Percentiles rank a stretch among this genome's conserved stretches.
phyloP scores from a whole-genome alignment of 306 rosid genomes.

The Acmispon strigosus region DNA sequence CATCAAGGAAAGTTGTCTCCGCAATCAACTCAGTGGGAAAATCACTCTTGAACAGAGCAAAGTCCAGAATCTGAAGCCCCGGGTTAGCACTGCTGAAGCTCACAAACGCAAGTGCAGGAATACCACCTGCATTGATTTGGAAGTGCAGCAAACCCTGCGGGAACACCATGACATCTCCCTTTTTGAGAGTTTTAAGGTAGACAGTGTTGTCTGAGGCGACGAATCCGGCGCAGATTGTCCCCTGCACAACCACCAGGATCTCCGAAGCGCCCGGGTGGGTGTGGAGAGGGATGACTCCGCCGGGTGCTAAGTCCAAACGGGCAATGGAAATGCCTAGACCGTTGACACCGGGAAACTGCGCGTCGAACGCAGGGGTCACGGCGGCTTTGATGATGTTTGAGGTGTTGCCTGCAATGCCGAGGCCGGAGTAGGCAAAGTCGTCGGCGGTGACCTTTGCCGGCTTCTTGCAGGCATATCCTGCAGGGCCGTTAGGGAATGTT shows the following conservation, averaged over 20 bases:
- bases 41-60: conserved; percentile 58
- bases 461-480: conserved; percentile 69
- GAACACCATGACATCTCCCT: conserved; percentile 70
- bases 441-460: conserved; percentile 38
- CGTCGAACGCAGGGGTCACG: conserved; percentile 51
- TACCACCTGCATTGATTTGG: conserved; percentile 40
- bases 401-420: conserved; percentile 60
- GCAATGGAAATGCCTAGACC: conserved; percentile 69
- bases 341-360: conserved; percentile 60
- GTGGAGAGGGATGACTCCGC: conserved; percentile 73
- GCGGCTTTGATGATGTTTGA: conserved; percentile 67
- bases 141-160: conserved; percentile 85
- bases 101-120: conserved; percentile 26
- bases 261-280: conserved; percentile 76
- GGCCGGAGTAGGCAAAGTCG: conserved; percentile 55
- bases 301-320: conserved; percentile 50
- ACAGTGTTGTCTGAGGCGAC: conserved; percentile 50
- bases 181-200: conserved; percentile 45
- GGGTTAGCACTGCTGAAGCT: conserved; percentile 67
- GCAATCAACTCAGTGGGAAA: conserved; percentile 49
- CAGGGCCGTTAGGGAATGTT: conserved; percentile 42
- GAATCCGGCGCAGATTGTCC: conserved; percentile 59
- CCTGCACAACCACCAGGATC: conserved; percentile 34
- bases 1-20: conserved; percentile 52
- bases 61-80: conserved; percentile 67